Conservation (phyloP, 192 early-diverging fungal genomes). For the Coemansia reversa region DNA sequence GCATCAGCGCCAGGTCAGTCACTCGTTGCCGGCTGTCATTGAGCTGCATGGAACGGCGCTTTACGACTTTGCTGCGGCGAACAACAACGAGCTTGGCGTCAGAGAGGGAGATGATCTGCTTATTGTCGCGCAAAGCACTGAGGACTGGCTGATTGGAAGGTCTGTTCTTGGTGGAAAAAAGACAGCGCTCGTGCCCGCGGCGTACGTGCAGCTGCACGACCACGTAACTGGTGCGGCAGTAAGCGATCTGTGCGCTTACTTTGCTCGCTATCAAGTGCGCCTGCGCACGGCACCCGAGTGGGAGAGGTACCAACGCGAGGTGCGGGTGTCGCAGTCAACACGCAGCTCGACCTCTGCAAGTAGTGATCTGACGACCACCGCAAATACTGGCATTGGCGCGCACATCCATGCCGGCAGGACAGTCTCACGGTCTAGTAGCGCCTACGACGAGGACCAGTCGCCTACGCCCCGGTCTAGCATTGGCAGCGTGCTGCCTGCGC, state of each 20-base stretch:
- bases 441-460: conserved; percentile 28
- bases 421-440: conserved; percentile 25
- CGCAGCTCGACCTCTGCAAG: conserved; percentile 33
- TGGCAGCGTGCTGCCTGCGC: conserved; percentile 20
- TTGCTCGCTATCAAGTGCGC: conserved; percentile 36
- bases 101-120: conserved; percentile 70
- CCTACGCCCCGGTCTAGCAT: conserved; percentile 34
- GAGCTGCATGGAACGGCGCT: conserved; percentile 70
- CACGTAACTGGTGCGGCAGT: conserved; percentile 64
- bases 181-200: conserved; percentile 73
- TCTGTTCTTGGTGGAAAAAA: conserved; percentile 61
- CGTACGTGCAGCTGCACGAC: conserved; percentile 75
- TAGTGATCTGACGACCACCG: conserved; percentile 25
- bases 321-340: conserved; percentile 25
- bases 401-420: conserved; percentile 5
- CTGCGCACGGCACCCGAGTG: conserved; percentile 59
- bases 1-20: conserved; percentile 31
- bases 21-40: conserved; percentile 25
- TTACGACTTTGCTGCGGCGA: conserved; percentile 72
- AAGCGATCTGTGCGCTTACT: conserved; percentile 62
- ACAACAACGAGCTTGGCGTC: conserved; percentile 70
- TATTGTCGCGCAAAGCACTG: conserved; percentile 75
- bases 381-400: neutral
- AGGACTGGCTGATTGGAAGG: conserved; percentile 79
- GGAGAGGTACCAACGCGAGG: conserved; percentile 58